These are phyloP conservation scores for Alopecurus myosuroides DNA, from an alignment of 176 grass and related monocot genomes.

Conservation along the genomic window DNA sequence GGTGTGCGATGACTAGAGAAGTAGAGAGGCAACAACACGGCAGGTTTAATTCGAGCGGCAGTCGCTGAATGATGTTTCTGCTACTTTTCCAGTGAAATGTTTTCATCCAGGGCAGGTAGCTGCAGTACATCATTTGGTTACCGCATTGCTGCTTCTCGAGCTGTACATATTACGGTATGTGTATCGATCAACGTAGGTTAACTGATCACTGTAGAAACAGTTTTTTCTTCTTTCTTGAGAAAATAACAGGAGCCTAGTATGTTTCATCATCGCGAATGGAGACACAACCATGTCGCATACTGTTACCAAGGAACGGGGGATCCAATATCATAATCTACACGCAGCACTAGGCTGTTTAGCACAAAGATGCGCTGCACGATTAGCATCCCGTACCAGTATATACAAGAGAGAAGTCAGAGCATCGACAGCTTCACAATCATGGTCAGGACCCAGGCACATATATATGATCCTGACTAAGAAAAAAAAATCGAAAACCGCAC, in stretches of 20 bases:
- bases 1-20: background rate
- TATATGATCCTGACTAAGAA: background rate
- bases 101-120: background rate
- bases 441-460: background rate
- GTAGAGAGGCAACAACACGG: background rate
- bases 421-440: background rate
- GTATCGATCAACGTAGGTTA: background rate
- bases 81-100: background rate
- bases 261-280: background rate
- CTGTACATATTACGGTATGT: background rate
- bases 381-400: background rate
- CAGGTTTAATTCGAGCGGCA: background rate
- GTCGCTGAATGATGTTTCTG: background rate
- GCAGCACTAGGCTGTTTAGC: background rate
- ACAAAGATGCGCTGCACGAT: background rate
- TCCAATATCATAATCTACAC: background rate
- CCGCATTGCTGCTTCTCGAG: background rate
- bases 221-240: background rate
- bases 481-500: too few species aligned
- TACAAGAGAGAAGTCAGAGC: background rate
- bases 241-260: background rate
- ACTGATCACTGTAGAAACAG: background rate
- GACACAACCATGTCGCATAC: background rate
- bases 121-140: background rate
- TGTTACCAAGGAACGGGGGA: background rate